Conservation (phyloP, 1,284 basidiomycete genomes). For the Austroboletus niveus region DNA sequence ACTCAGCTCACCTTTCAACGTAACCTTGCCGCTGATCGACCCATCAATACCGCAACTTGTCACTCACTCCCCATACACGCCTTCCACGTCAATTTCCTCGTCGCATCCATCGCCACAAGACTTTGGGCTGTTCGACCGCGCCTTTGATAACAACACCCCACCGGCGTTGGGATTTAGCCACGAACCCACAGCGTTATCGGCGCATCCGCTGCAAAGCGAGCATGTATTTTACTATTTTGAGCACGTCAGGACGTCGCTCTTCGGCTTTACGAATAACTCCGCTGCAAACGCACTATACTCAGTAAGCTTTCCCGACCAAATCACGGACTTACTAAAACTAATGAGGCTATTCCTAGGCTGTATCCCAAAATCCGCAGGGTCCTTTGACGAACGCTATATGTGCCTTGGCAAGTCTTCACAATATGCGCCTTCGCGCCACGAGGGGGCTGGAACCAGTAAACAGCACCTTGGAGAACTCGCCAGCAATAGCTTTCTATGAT, state of each 20-base stretch:
- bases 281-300: slow-evolving; percentile 59
- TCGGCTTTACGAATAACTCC: slow-evolving; percentile 53
- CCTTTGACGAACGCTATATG: slow-evolving; percentile 68
- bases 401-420: slow-evolving; percentile 72
- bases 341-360: slow-evolving; percentile 43
- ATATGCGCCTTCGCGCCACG: slow-evolving; percentile 57
- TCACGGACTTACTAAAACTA: slow-evolving; percentile 7
- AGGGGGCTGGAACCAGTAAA: slow-evolving; percentile 57
- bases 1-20: slow-evolving; percentile 32
- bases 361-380: slow-evolving; percentile 63
- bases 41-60: slow-evolving; percentile 27
- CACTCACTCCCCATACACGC: slow-evolving; percentile 34
- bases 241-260: slow-evolving; percentile 58
- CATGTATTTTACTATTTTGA: slow-evolving; percentile 68
- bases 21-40: slow-evolving; percentile 29
- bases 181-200: slow-evolving; percentile 26
- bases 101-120: slow-evolving; percentile 33
- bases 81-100: slow-evolving; percentile 30
- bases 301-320: slow-evolving; percentile 39
- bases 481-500: slow-evolving; percentile 65
- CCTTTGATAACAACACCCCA: slow-evolving; percentile 23
- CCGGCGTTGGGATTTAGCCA: slow-evolving; percentile 24
- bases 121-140: slow-evolving; percentile 27
- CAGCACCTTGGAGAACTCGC: slow-evolving; percentile 51
- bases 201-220: slow-evolving; percentile 46